These are phyloP conservation scores for Kuraishia floccosa DNA, from an alignment of 805 yeast genomes.

Conservation along the genomic window DNA sequence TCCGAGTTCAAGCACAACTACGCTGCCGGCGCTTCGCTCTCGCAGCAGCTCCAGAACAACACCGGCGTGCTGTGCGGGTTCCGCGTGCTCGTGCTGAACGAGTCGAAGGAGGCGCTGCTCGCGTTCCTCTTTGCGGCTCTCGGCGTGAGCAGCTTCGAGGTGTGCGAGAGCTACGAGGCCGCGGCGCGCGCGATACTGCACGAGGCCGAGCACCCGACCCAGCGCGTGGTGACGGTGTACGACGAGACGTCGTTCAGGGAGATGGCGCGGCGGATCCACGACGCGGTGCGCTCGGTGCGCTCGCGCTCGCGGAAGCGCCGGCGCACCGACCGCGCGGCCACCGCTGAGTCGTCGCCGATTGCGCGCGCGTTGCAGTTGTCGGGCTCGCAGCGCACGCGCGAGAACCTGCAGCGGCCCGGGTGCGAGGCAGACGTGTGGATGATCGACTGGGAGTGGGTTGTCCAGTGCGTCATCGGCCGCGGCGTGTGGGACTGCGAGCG, in stretches of 20 bases:
- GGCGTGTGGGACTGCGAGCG: too few species aligned
- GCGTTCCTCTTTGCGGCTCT: slow-evolving; percentile 1
- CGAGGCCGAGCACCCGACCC: background rate
- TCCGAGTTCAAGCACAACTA: slow-evolving; percentile 26
- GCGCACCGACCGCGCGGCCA: too few species aligned
- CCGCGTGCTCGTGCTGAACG: background rate
- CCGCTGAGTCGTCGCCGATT: too few species aligned
- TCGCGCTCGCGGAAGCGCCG: background rate
- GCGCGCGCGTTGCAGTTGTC: too few species aligned
- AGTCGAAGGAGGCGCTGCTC: slow-evolving; percentile 1
- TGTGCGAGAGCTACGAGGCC: background rate
- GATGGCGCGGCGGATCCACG: background rate
- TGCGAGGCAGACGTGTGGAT: slow-evolving; percentile 13
- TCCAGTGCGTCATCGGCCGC: slow-evolving; percentile 40
- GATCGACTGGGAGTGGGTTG: slow-evolving; percentile 58
- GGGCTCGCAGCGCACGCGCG: too few species aligned
- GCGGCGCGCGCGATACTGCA: background rate
- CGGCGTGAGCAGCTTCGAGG: background rate
- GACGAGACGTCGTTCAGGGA: background rate
- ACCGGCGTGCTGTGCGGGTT: background rate
- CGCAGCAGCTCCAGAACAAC: slow-evolving; percentile 3
- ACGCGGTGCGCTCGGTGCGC: background rate
- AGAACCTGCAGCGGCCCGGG: too few species aligned
- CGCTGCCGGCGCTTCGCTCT: slow-evolving; percentile 15
- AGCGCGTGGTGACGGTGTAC: background rate